phyloP scores from a whole-genome alignment of 768 basidiomycete genomes.

The Kwoniella dejecticola region DNA sequence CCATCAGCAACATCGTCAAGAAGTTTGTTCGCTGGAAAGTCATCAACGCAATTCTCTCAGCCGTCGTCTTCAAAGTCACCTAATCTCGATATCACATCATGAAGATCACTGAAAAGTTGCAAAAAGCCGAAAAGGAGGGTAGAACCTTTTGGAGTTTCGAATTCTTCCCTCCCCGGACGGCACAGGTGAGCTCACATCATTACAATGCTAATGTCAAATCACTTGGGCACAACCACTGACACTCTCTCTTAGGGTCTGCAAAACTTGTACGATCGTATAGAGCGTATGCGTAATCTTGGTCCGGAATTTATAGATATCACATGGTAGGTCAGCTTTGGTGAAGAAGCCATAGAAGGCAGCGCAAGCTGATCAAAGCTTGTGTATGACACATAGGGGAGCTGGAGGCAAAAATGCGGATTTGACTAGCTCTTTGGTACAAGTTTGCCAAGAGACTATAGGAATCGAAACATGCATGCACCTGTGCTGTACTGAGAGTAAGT shows the following conservation, averaged over 20 bases:
- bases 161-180: conserved; percentile 94
- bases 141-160: conserved; percentile 98
- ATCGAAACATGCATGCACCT: conserved; percentile 98
- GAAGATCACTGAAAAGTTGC: conserved; percentile 94
- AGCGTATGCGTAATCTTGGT: conserved; percentile 91
- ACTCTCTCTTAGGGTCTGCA: conserved; percentile 76
- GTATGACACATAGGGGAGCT: conserved; percentile 75
- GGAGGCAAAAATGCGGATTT: conserved; percentile 93
- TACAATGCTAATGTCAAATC: conserved; percentile 11
- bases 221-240: no score
- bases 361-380: no score
- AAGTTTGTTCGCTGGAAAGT: no score
- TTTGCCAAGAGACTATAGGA: conserved; percentile 87
- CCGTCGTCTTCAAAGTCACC: no score
- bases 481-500: conserved; percentile 84
- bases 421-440: conserved; percentile 90
- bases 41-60: background rate
- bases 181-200: conserved; percentile 69
- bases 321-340: conserved; percentile 64
- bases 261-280: conserved; percentile 97
- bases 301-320: conserved; percentile 99
- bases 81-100: no score
- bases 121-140: conserved; percentile 78
- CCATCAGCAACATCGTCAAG: no score
- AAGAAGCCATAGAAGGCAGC: no score